A percentile compares a stretch with the other conserved stretches of the same genome.
These are phyloP conservation scores for Bryum argenteum DNA, from an alignment of 225 moss, liverwort and hornwort genomes.

Conservation along the genomic window DNA sequence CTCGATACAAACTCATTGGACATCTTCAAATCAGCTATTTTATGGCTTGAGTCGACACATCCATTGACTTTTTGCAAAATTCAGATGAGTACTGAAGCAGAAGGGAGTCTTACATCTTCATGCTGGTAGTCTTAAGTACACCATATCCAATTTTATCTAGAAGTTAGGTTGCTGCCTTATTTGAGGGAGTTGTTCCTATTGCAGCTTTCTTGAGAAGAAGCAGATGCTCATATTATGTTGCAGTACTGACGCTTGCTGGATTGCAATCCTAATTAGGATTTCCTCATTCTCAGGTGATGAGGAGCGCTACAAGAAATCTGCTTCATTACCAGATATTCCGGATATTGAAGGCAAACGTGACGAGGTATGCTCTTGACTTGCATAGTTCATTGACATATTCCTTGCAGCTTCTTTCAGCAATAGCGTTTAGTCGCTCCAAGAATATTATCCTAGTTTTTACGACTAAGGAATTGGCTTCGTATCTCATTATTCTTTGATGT, in stretches of 20 bases:
- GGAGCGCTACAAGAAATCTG: constrained; percentile 74
- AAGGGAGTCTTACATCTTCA: background rate
- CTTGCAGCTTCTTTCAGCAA: constrained; percentile 26
- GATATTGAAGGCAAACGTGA: constrained; percentile 77
- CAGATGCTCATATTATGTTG: constrained; percentile 2
- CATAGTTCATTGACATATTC: constrained; percentile 1
- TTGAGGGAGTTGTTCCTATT: background rate
- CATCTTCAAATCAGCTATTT: constrained; percentile 5
- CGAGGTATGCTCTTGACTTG: constrained; percentile 59
- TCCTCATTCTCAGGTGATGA: constrained; percentile 78
- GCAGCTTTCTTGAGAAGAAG: constrained; percentile 16
- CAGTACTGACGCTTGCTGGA: constrained; percentile 38
- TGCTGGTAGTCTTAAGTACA: background rate
- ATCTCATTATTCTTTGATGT: background rate
- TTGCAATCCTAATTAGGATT: constrained; percentile 59
- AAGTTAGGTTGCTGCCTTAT: background rate
- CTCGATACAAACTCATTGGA: constrained; percentile 8
- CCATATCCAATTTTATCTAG: background rate
- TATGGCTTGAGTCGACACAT: constrained; percentile 12
- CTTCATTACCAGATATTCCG: constrained; percentile 74
- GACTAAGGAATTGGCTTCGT: constrained; percentile 10
- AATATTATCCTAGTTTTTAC: constrained; percentile 7
- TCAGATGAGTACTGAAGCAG: no score
- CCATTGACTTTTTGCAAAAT: background rate
- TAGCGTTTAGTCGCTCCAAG: constrained; percentile 7